These are phyloP conservation scores for Gynandropsis gynandra DNA, from an alignment of 345 rosid species.

Conservation along the genomic window DNA sequence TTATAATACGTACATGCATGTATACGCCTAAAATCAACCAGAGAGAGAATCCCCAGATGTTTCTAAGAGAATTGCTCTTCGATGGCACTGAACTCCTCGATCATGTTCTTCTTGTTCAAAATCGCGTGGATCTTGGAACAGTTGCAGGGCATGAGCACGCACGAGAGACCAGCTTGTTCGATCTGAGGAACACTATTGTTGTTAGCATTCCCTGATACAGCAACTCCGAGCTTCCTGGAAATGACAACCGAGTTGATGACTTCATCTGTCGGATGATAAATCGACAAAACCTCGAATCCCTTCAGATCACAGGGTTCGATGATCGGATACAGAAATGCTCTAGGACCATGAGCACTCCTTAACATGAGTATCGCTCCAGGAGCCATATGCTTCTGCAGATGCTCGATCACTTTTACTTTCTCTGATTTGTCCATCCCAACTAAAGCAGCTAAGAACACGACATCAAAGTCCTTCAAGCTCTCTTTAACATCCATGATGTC, in stretches of 20 bases:
- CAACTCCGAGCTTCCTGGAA: slow-evolving; percentile 38
- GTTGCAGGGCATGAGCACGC: slow-evolving; percentile 37
- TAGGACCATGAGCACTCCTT: slow-evolving; percentile 91
- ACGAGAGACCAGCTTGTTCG: slow-evolving; percentile 24
- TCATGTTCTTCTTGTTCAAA: slow-evolving; percentile 45
- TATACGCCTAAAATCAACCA: slow-evolving; percentile 5
- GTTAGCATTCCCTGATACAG: neutral
- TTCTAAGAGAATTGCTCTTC: slow-evolving; percentile 38
- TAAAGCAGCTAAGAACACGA: slow-evolving; percentile 85
- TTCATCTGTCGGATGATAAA: slow-evolving; percentile 78
- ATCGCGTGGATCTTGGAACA: slow-evolving; percentile 47
- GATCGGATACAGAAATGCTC: slow-evolving; percentile 84
- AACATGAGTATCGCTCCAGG: slow-evolving; percentile 64
- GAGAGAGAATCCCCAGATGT: neutral
- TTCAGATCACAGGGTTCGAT: slow-evolving; percentile 59
- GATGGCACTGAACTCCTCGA: slow-evolving; percentile 48
- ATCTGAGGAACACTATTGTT: slow-evolving; percentile 13
- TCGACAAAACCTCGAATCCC: slow-evolving; percentile 66
- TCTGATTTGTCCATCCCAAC: slow-evolving; percentile 83
- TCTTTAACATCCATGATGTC: slow-evolving; percentile 48
- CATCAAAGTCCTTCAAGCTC: slow-evolving; percentile 56
- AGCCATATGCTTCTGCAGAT: slow-evolving; percentile 68
- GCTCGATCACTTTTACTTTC: slow-evolving; percentile 50
- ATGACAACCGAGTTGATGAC: slow-evolving; percentile 71
- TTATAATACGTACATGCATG: slow-evolving; percentile 1